These are phyloP conservation scores for Floccularia luteovirens DNA, from an alignment of 768 basidiomycete species.

Conservation along the genomic window DNA sequence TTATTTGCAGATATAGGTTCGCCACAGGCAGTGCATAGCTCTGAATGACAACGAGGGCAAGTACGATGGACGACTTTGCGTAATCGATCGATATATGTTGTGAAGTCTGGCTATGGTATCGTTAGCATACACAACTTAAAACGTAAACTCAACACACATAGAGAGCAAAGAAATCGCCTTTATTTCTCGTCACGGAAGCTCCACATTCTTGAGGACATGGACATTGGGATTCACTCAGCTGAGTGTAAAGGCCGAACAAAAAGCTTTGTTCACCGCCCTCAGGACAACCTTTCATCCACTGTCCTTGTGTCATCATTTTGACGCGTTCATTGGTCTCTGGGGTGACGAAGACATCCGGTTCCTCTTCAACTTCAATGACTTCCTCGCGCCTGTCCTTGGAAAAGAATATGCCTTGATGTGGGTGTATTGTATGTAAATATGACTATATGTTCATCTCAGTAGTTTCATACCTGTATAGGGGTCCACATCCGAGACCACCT, in stretches of 20 bases:
- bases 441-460: too few relatives aligned
- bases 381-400: constrained; percentile 91
- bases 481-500: constrained; percentile 56
- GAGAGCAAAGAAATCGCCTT: constrained; percentile 77
- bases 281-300: constrained; percentile 98
- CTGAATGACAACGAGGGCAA: constrained; percentile 55
- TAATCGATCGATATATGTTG: constrained; percentile 60
- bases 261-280: constrained; percentile 88
- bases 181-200: constrained; percentile 46
- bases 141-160: constrained; percentile 45
- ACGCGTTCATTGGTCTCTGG: constrained; percentile 34
- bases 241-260: constrained; percentile 78
- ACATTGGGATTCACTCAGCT: constrained; percentile 56
- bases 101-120: constrained; percentile 56
- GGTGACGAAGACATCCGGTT: constrained; percentile 46
- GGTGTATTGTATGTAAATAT: too few relatives aligned
- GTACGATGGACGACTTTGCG: constrained; percentile 45
- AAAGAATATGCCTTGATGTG: constrained; percentile 88
- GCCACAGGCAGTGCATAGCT: constrained; percentile 72
- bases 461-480: constrained; percentile 73
- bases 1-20: constrained; percentile 47
- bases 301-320: constrained; percentile 76
- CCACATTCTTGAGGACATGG: constrained; percentile 76
- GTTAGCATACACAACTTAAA: background rate
- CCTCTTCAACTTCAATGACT: constrained; percentile 87